These are phyloP conservation scores for Diplodia corticola DNA, from an alignment of 2,329 filamentous ascomycete species.

Conservation along the genomic window DNA sequence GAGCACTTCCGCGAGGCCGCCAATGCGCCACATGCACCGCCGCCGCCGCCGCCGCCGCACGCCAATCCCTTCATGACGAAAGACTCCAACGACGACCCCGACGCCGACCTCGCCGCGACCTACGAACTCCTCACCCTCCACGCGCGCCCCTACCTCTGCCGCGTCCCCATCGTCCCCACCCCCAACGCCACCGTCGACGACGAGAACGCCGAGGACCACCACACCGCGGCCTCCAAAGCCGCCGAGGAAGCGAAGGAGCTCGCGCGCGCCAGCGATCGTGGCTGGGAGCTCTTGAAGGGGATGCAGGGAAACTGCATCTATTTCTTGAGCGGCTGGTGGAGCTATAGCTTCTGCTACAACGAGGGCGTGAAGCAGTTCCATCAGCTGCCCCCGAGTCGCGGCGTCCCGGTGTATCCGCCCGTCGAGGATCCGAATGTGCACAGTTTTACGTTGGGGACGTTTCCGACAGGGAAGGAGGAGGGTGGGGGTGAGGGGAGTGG, in stretches of 20 bases:
- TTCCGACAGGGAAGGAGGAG: conserved; percentile 37
- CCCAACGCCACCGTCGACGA: conserved; percentile 47
- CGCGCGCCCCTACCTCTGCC: conserved; percentile 76
- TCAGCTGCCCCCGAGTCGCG: conserved; percentile 69
- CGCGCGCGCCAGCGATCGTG: conserved; percentile 70
- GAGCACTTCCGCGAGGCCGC: background rate
- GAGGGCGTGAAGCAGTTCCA: conserved; percentile 88
- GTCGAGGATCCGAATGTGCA: conserved; percentile 73
- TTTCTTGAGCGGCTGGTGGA: conserved; percentile 89
- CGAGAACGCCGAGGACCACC: conserved; percentile 33
- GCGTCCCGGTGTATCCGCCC: conserved; percentile 68
- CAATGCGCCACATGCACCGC: background rate
- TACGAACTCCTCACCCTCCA: conserved; percentile 77
- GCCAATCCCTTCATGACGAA: background rate
- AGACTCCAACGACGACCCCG: conserved; percentile 24
- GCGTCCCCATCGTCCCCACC: conserved; percentile 70
- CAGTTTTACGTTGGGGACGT: conserved; percentile 74
- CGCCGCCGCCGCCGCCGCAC: background rate
- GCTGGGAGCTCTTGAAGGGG: conserved; percentile 75
- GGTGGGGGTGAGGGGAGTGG: conserved; percentile 24
- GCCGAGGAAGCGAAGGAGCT: conserved; percentile 76
- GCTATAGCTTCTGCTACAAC: conserved; percentile 91
- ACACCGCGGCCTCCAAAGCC: conserved; percentile 55
- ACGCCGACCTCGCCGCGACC: conserved; percentile 34
- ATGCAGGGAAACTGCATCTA: conserved; percentile 82